These are phyloP conservation scores for Sclerotinia borealis DNA, from an alignment of 2,329 filamentous ascomycete species.

Conservation along the genomic window DNA sequence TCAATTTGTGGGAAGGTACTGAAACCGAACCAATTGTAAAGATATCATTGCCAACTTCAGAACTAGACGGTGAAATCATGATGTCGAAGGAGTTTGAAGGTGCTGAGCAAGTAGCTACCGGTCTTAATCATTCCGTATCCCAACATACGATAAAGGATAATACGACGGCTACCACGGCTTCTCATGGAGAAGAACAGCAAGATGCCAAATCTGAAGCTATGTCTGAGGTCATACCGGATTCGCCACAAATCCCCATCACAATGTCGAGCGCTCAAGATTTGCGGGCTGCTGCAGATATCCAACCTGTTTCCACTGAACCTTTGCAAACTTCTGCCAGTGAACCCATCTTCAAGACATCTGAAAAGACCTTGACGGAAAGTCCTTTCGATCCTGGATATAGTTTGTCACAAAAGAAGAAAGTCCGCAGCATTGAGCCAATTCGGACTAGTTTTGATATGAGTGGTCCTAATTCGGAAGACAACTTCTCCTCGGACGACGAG, in stretches of 20 bases:
- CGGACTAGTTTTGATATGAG: slow-evolving; percentile 41
- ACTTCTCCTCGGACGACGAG: slow-evolving; percentile 66
- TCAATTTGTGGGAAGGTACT: not conserved
- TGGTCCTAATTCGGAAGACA: slow-evolving; percentile 36
- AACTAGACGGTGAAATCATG: not conserved
- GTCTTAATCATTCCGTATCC: not conserved
- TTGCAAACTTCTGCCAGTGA: slow-evolving; percentile 6
- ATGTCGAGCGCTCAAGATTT: slow-evolving; percentile 28
- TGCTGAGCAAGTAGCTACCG: not conserved
- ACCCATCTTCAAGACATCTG: not conserved
- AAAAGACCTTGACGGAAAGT: not conserved
- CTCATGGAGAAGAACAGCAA: not conserved
- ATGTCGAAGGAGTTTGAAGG: not conserved
- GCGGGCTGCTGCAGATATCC: slow-evolving; percentile 10
- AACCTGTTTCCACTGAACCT: slow-evolving; percentile 8
- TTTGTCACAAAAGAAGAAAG: slow-evolving; percentile 19
- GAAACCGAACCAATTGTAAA: not conserved
- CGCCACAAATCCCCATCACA: slow-evolving; percentile 25
- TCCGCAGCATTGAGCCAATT: slow-evolving; percentile 45
- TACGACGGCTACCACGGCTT: not conserved
- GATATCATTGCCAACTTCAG: not conserved
- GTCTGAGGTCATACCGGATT: slow-evolving; percentile 11
- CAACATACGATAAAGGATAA: not conserved
- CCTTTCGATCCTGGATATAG: not conserved
- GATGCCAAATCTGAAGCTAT: not conserved